Evolutionary conservation across 768 basidiomycete species (phyloP).

Genomic region (Hypsizygus marmoreus): DNA sequence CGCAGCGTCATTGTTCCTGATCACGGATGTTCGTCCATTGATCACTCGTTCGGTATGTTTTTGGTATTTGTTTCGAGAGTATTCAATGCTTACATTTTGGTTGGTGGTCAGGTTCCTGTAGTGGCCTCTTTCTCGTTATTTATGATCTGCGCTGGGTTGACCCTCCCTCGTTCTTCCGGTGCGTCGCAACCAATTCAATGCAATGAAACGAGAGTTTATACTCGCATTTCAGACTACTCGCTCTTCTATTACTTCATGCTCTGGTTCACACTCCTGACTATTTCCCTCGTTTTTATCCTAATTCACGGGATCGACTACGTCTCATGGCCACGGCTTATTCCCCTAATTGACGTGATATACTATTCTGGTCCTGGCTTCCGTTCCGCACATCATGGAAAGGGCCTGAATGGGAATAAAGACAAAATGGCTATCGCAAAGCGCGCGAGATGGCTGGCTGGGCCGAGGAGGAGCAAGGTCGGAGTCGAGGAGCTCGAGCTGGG

Average conservation of each 20-base stretch:
- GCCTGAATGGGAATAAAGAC: slow-evolving; percentile 38
- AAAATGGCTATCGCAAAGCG: slow-evolving; percentile 35
- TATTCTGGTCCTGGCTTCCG: slow-evolving; percentile 90
- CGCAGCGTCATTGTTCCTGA: slow-evolving; percentile 65
- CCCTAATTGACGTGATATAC: slow-evolving; percentile 80
- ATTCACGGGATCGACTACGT: slow-evolving; percentile 94
- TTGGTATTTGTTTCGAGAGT: neutral
- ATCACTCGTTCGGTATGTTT: slow-evolving; percentile 76
- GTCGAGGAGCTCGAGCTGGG: slow-evolving; percentile 83
- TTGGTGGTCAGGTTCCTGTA: slow-evolving; percentile 71
- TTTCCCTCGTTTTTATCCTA: slow-evolving; percentile 72
- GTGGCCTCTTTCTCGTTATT: slow-evolving; percentile 78
- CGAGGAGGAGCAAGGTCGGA: slow-evolving; percentile 39
- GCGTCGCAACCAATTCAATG: slow-evolving; percentile 28
- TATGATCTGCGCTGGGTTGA: slow-evolving; percentile 86
- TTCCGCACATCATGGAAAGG: slow-evolving; percentile 75
- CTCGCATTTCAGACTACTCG: slow-evolving; percentile 66
- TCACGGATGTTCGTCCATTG: slow-evolving; percentile 81
- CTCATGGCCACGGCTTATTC: slow-evolving; percentile 87
- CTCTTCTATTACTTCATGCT: slow-evolving; percentile 82
- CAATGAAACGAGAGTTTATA: neutral
- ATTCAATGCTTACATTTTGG: slow-evolving; percentile 4
- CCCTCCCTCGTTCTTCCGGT: slow-evolving; percentile 88
- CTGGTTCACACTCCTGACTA: slow-evolving; percentile 67
- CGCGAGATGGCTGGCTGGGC: slow-evolving; percentile 38